Conservation (phyloP, 2,329 filamentous ascomycete genomes). For the Ophiostoma angusticollis region DNA sequence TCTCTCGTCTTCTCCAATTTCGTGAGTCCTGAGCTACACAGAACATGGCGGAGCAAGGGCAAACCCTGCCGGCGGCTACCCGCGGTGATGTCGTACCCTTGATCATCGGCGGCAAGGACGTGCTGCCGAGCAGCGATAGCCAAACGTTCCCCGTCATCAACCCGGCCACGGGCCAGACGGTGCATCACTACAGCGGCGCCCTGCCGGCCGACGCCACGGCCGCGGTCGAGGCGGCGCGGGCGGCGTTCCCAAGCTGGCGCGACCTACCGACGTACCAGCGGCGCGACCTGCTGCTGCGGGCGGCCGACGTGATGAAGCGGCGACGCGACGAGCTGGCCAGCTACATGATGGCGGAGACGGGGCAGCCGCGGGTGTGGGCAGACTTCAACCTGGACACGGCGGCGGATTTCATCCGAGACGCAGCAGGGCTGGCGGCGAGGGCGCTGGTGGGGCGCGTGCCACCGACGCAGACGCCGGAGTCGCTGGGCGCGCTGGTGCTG, state of each 20-base stretch:
- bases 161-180: slow-evolving; percentile 19
- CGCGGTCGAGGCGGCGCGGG: slow-evolving; percentile 37
- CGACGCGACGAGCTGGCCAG: slow-evolving; percentile 46
- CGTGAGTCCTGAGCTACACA: too few species aligned
- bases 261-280: slow-evolving; percentile 46
- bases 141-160: slow-evolving; percentile 18
- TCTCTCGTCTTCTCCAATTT: too few species aligned
- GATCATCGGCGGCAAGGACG: slow-evolving; percentile 21
- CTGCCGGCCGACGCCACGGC: slow-evolving; percentile 17
- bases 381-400: slow-evolving; percentile 28
- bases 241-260: slow-evolving; percentile 58
- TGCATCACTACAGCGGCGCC: slow-evolving; percentile 19
- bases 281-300: slow-evolving; percentile 57
- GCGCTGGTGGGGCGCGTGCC: slow-evolving; percentile 3
- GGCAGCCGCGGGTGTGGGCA: slow-evolving; percentile 25
- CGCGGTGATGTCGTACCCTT: too few species aligned
- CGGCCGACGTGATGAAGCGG: slow-evolving; percentile 49
- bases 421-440: slow-evolving; percentile 27
- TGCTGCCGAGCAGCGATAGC: slow-evolving; percentile 13
- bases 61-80: too few species aligned
- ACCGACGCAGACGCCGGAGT: slow-evolving; percentile 1
- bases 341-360: slow-evolving; percentile 44
- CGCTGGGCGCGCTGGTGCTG: slow-evolving; percentile 44
- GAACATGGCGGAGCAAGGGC: too few species aligned
- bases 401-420: slow-evolving; percentile 27